phyloP scores from a whole-genome alignment of 345 rosid genomes.

The Camelina hispida region DNA sequence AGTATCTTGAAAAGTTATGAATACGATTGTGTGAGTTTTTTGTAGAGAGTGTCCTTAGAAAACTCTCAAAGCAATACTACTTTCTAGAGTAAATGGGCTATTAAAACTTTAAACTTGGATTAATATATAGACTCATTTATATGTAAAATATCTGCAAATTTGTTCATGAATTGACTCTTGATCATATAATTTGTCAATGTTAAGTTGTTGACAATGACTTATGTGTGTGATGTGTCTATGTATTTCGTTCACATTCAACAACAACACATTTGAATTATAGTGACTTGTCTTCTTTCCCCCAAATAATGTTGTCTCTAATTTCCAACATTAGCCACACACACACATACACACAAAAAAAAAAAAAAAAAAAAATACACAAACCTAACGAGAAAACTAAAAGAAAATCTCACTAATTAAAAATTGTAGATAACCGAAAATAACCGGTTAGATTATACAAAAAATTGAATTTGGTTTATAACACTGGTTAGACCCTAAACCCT shows the following conservation, averaged over 20 bases:
- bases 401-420: no score
- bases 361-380: no score
- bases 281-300: neutral
- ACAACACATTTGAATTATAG: neutral
- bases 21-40: no score
- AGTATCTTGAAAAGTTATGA: neutral
- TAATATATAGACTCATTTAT: neutral
- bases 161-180: neutral
- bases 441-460: neutral
- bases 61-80: no score
- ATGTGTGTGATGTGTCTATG: neutral
- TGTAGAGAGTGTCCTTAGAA: no score
- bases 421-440: neutral
- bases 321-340: neutral
- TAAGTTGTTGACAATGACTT: neutral
- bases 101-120: neutral
- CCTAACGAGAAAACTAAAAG: neutral
- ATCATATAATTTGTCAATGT: neutral
- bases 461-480: neutral
- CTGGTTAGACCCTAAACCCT: slow-evolving; percentile 1
- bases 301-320: neutral
- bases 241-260: neutral
- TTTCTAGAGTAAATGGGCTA: no score
- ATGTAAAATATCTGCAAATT: neutral
- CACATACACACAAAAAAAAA: no score